Conservation (phyloP, 2,329 filamentous ascomycete genomes). For the Xylariaceae sp. region DNA sequence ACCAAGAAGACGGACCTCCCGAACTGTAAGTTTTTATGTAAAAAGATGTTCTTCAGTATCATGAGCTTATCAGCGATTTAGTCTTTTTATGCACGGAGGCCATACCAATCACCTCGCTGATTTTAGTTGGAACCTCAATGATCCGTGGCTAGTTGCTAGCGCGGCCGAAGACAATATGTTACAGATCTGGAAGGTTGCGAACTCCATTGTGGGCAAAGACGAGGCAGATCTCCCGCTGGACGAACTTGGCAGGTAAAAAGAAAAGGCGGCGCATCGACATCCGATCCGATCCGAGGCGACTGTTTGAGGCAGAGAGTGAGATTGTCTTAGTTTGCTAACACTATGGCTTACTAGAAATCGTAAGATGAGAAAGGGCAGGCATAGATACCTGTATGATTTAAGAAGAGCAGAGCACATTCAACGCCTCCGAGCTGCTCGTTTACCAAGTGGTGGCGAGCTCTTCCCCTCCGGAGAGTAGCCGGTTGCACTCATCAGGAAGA, state of each 20-base stretch:
- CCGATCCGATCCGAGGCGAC: conserved; percentile 20
- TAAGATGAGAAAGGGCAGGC: conserved; percentile 21
- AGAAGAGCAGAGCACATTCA: conserved; percentile 18
- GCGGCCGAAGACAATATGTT: conserved; percentile 96
- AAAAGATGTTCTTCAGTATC: background rate
- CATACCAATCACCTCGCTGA: conserved; percentile 97
- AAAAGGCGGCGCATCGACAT: conserved; percentile 9
- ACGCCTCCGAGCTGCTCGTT: conserved; percentile 14
- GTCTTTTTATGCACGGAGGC: conserved; percentile 97
- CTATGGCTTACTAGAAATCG: conserved; percentile 12
- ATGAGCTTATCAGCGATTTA: conserved; percentile 44
- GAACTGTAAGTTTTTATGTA: conserved; percentile 75
- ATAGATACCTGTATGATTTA: conserved; percentile 26
- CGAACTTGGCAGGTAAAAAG: conserved; percentile 70
- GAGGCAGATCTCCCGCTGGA: conserved; percentile 76
- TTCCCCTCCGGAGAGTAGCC: background rate
- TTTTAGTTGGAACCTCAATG: conserved; percentile 97
- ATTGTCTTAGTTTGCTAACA: conserved; percentile 12
- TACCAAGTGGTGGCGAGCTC: conserved; percentile 2
- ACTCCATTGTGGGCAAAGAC: conserved; percentile 80
- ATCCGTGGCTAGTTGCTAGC: conserved; percentile 95
- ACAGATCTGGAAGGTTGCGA: conserved; percentile 90
- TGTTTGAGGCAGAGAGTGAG: background rate
- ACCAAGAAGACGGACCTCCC: conserved; percentile 91
- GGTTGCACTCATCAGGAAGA: background rate